Evolutionary conservation across 495 filamentous ascomycete species (phyloP), one percentile per base, ranked within the genome.

Genomic region (Pseudomonodictys pantanalensis): DNA sequence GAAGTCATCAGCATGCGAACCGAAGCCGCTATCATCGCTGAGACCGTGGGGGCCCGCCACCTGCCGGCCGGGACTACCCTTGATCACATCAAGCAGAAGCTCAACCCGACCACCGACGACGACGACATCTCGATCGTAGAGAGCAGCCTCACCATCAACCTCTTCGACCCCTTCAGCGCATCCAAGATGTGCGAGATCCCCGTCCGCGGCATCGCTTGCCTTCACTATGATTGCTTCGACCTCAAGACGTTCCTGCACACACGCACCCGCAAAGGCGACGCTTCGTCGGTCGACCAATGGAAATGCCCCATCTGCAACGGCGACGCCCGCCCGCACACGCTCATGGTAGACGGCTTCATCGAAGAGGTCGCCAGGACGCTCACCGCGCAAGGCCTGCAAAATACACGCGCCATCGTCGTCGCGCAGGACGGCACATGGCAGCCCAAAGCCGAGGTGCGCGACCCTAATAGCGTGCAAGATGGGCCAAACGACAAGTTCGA

Each of bases 201-300:
- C 2, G 88, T 82, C 6, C 84, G 91, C 17, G 83, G 88, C 12
- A 72, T 60, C 6, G 44, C 42, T 15, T 88, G 85, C 69, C 72
- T 73, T 6, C 92, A 97, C 69, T 73, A 83, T 32, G 89, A 96
- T 71, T 95, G 89, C 69, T 96, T 97, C 68, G 92, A 97, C 69
- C 84, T 93, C 22, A 82, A 90, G 24, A 90, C 82, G 0, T 96
- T 87, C 74, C 78, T 97, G 11, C 67, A 74, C 12, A 90, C 87
- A 0, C 80, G 86, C 0, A 80, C 72, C 68, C 72, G 70, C 58
- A 75, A 69, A 54, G 79, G 56, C 80, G 47, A 59, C 48, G 55
- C 83, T 0, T 79, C 79, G 30, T 75, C 81, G 54, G 77, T 82
- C n/a, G 89, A 93, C 48, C 80, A 83, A 51, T 95, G 91, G 89